Evolutionary conservation across 345 rosid genomes (phyloP), one percentile per base, ranked within the genome.

Genomic region (Clarkia xantiana): DNA sequence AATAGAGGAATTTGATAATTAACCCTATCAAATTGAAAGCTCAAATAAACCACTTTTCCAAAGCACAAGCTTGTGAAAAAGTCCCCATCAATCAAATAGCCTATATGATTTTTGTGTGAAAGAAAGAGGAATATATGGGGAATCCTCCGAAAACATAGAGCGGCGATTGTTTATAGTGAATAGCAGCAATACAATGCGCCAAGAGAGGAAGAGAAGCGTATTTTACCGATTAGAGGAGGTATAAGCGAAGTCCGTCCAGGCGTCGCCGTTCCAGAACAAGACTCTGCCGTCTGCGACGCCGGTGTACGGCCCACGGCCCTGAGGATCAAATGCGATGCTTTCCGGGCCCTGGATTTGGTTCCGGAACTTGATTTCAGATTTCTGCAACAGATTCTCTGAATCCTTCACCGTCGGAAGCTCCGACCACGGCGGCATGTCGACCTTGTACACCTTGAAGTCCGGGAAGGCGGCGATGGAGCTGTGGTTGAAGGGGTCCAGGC

Each of bases 221-320:
- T 52, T 55, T 10, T 47, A 70, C 79, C 79, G 71, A 36, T 70
- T 67, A 0, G 53, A 44, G 2, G 79, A 74, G 49, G 79, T 74
- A 47, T 64, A 53, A 46, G 79, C 79, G 43, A 74, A 74, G 58
- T 74, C 68, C 49, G 11, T 54, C 73, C 75, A 74, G 4, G 60
- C 51, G 15, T 45, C 41, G 40, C 76, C 76, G 54, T 74, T 62
- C 75, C 73, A 67, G 54, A 70, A 70, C 45, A 74, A 18, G 38
- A 74, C 55, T 11, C 79, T 56, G 6, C 79, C 79, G 43, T 74
- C 79, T 17, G 79, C 79, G 34, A 74, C 63, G 11, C 79, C 79
- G 13, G 79, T 59, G 51, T 74, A 74, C 10, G 75, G 75, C 15
- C 78, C 78, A 8, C 76, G 68, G 40, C 76, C 79, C 20, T 45